Percentiles rank a stretch among this genome's conserved stretches.
These are phyloP conservation scores for Blumeria hordei DNA, from an alignment of 2,329 filamentous ascomycete genomes.

Conservation along the genomic window DNA sequence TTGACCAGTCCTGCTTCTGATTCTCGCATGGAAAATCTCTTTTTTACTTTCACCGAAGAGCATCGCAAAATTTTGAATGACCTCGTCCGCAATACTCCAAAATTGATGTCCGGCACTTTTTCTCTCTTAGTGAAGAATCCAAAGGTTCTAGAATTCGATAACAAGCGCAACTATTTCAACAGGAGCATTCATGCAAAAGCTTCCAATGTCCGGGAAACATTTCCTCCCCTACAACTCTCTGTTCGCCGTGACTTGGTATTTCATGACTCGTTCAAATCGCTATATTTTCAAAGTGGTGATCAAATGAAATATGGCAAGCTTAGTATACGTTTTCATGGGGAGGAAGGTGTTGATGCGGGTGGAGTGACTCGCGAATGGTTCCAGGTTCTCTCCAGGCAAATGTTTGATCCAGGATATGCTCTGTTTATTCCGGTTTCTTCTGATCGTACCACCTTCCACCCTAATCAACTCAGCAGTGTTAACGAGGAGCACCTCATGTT, in stretches of 20 bases:
- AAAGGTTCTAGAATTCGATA: conserved; percentile 96
- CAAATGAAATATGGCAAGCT: conserved; percentile 99
- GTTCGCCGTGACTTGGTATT: conserved; percentile 91
- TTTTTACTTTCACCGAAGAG: conserved; percentile 94
- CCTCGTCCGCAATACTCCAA: conserved; percentile 86
- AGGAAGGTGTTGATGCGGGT: conserved; percentile 93
- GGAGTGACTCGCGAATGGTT: conserved; percentile 98
- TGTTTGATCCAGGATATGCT: conserved; percentile 97
- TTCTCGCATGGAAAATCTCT: conserved; percentile 62
- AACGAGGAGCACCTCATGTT: conserved; percentile 92
- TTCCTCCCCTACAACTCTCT: conserved; percentile 54
- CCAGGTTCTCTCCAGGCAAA: conserved; percentile 85
- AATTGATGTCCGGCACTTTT: conserved; percentile 96
- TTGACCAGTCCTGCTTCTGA: conserved; percentile 58
- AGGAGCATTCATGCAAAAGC: conserved; percentile 64
- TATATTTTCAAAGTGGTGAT: conserved; percentile 88
- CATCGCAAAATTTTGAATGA: conserved; percentile 96
- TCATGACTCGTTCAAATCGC: conserved; percentile 92
- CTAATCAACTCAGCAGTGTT: conserved; percentile 78
- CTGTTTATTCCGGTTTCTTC: conserved; percentile 92
- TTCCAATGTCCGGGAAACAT: conserved; percentile 44
- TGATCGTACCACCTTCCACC: conserved; percentile 95
- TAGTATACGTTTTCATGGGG: conserved; percentile 88
- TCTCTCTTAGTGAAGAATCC: conserved; percentile 92
- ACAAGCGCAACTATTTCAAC: conserved; percentile 98